Percentiles rank a stretch among this genome's conserved stretches.
Conservation (phyloP, 345 rosid genomes). For the Citrus sp. region DNA sequence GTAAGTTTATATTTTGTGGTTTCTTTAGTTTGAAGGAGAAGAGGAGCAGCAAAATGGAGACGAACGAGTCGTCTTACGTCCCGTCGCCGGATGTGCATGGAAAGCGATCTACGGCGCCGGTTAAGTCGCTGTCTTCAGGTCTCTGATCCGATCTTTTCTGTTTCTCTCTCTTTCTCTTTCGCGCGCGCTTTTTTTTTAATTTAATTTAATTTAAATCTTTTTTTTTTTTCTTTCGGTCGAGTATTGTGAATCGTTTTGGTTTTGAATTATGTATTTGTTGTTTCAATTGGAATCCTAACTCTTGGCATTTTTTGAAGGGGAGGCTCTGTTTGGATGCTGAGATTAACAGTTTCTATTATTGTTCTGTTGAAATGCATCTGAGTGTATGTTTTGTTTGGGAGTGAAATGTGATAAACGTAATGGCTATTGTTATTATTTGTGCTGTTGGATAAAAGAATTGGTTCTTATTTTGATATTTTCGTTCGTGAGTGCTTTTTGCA, state of each 20-base stretch:
- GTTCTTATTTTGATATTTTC: neutral
- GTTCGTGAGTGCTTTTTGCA: neutral
- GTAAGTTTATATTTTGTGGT: neutral
- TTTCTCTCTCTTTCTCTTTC: neutral
- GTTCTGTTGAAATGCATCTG: too few species aligned
- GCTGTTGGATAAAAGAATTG: neutral
- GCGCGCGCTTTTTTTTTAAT: too few species aligned
- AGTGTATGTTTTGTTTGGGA: neutral
- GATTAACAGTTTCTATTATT: too few species aligned
- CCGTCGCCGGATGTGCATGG: constrained; percentile 74
- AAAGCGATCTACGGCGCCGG: constrained; percentile 66
- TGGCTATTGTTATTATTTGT: neutral
- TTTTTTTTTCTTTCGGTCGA: neutral
- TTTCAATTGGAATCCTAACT: neutral
- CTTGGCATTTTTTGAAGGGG: neutral
- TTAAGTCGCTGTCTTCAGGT: constrained; percentile 69
- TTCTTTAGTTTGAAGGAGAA: constrained; percentile 11
- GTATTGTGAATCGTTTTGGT: neutral
- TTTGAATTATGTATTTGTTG: neutral
- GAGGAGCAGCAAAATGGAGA: constrained; percentile 53
- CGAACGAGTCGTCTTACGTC: constrained; percentile 78
- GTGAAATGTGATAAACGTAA: neutral
- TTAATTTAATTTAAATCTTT: too few species aligned
- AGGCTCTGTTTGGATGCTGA: neutral
- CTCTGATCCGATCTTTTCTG: constrained; percentile 45